A percentile compares a stretch with the other conserved stretches of the same genome.
phyloP scores from a whole-genome alignment of 2,329 filamentous ascomycete species.

The Trichoderma koningiopsis region DNA sequence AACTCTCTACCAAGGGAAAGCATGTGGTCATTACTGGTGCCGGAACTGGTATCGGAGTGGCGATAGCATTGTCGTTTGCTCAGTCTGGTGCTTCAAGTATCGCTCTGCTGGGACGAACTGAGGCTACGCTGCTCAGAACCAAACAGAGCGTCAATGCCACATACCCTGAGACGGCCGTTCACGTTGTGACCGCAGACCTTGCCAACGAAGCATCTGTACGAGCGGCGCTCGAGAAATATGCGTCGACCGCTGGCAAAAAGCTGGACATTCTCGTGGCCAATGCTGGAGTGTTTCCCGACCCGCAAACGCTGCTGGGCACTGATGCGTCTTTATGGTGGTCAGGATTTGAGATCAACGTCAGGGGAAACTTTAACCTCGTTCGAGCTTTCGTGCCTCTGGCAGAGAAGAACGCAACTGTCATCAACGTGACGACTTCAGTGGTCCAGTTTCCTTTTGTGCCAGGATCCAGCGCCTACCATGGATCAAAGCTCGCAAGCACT shows the following conservation, averaged over 20 bases:
- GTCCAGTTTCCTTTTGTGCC: conserved; percentile 33
- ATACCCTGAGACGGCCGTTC: conserved; percentile 52
- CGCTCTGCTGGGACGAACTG: conserved; percentile 45
- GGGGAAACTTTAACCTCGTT: conserved; percentile 37
- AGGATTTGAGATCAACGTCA: conserved; percentile 36
- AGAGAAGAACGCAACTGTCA: conserved; percentile 32
- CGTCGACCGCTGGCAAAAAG: conserved; percentile 34
- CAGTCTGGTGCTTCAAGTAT: conserved; percentile 44
- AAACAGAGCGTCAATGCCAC: conserved; percentile 47
- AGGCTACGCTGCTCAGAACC: conserved; percentile 36
- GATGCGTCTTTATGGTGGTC: conserved; percentile 34
- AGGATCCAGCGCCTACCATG: conserved; percentile 43
- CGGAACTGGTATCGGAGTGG: conserved; percentile 63
- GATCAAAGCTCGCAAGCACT: conserved; percentile 45
- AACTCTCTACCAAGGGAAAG: conserved; percentile 42
- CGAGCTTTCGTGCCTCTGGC: conserved; percentile 35
- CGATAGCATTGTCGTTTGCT: conserved; percentile 60
- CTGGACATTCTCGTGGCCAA: conserved; percentile 43
- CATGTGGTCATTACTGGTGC: conserved; percentile 67
- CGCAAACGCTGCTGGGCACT: conserved; percentile 25
- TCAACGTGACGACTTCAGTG: conserved; percentile 31
- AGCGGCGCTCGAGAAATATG: conserved; percentile 28
- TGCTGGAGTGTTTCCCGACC: conserved; percentile 33
- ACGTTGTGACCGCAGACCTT: conserved; percentile 39
- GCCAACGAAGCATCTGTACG: conserved; percentile 31